These are phyloP conservation scores for Penicillium palitans DNA, from an alignment of 2,329 filamentous ascomycete genomes.

Conservation along the genomic window DNA sequence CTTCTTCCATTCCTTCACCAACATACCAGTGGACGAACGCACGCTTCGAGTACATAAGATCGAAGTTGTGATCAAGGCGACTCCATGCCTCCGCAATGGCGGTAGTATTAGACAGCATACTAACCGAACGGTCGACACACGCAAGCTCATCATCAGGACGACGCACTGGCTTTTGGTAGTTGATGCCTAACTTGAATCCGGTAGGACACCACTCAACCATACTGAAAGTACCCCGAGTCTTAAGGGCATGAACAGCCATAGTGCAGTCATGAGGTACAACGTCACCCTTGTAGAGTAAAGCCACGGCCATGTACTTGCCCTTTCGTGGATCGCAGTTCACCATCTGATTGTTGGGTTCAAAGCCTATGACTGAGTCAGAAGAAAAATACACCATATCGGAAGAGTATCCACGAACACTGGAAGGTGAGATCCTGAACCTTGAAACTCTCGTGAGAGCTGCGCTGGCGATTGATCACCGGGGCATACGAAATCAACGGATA, in stretches of 20 bases:
- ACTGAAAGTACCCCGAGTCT: conserved; percentile 65
- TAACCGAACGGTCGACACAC: conserved; percentile 55
- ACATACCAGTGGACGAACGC: conserved; percentile 76
- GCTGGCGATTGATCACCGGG: conserved; percentile 65
- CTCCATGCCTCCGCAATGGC: conserved; percentile 67
- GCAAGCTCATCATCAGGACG: conserved; percentile 57
- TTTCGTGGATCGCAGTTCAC: conserved; percentile 66
- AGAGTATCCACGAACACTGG: conserved; percentile 51
- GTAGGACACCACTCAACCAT: conserved; percentile 69
- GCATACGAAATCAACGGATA: conserved; percentile 67
- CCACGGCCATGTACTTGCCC: conserved; percentile 69
- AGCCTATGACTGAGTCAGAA: conserved; percentile 45
- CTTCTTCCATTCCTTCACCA: conserved; percentile 89
- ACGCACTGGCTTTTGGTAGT: conserved; percentile 60
- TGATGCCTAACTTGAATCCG: conserved; percentile 69
- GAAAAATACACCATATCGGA: background rate
- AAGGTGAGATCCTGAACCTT: conserved; percentile 73
- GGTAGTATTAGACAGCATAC: conserved; percentile 68
- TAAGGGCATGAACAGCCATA: conserved; percentile 58
- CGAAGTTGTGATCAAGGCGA: conserved; percentile 66
- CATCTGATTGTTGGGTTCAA: conserved; percentile 70
- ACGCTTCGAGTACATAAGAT: conserved; percentile 69
- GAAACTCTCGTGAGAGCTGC: conserved; percentile 84
- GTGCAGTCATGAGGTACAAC: conserved; percentile 64
- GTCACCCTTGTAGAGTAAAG: conserved; percentile 66